Evolutionary conservation across 495 filamentous ascomycete species (phyloP), one percentile per base, ranked within the genome.

Genomic region (Hypoxylon lenormandii): DNA sequence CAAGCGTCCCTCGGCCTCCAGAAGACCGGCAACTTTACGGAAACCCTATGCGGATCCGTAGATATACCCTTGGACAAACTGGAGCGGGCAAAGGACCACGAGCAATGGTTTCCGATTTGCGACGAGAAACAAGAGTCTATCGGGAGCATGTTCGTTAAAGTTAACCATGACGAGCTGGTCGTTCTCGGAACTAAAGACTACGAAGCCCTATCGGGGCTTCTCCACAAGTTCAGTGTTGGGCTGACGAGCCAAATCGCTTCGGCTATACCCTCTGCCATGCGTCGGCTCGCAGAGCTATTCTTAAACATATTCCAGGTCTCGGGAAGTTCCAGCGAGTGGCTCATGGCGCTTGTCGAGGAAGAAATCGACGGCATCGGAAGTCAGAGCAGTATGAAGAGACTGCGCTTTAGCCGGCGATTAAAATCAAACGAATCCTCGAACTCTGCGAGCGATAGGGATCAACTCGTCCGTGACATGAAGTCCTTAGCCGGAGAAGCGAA

Each of bases 281-380:
- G 88, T 66, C 83, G 87, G 21, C 80, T 98, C n/a, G 90, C 92
- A 7, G 93, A 97, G 72, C 88, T 90, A 33, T 86, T 99, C 46
- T 82, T 98, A 68, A 92, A 97, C 72, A 96, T 99, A 54, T 99
- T 91, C 72, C 95, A 99, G 75, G 96, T 97, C 11, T 93, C 92
- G n/a, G 93, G 92, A 3, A 87, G 88, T 52, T 90, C 91, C 11
- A 88, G 85, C 37, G 92, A 97, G 51, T 99, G 95, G 95, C 85
- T 99, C 23, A 95, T 92, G 79, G 87, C 91, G 2, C 82, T 99
- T 51, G 91, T 96, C 10, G 96, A 99, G 74, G 93, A 97, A 69
- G 95, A 99, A 76, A 98, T 99, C 56, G 95, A 98, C 73, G 94
- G 92, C 6, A 86, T 94, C 8, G 88, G 91, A 62, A 96, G 89